These are phyloP conservation scores for Aspergillus homomorphus DNA, from an alignment of 495 filamentous ascomycete species.

Conservation along the genomic window DNA sequence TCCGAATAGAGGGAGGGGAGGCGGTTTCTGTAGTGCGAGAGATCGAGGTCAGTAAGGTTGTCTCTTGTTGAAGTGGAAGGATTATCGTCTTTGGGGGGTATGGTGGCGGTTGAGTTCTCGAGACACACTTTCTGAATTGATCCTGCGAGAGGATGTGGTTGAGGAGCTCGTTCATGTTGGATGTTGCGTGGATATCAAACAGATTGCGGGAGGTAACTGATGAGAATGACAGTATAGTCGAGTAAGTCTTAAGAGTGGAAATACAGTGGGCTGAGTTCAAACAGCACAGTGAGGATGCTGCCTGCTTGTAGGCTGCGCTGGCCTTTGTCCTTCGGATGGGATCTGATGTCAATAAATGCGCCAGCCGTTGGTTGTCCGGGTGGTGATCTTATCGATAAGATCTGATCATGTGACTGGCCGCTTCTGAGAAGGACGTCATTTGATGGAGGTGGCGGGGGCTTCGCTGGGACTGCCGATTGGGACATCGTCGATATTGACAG, in stretches of 20 bases:
- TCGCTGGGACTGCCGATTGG: too few species aligned
- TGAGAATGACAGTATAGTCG: background rate
- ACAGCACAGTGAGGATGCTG: background rate
- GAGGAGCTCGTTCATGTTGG: slow-evolving; percentile 57
- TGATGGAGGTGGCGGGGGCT: too few species aligned
- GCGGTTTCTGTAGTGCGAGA: slow-evolving; percentile 57
- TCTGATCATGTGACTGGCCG: slow-evolving; percentile 1
- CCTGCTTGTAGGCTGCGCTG: background rate
- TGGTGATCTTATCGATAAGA: slow-evolving; percentile 18
- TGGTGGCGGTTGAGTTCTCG: too few species aligned
- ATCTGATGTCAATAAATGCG: slow-evolving; percentile 10
- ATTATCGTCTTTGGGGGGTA: too few species aligned
- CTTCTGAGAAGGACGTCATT: background rate
- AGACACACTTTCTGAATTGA: slow-evolving; percentile 59
- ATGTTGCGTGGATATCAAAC: background rate
- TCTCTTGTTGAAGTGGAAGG: background rate
- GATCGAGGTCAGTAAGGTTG: background rate
- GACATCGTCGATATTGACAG: too few species aligned
- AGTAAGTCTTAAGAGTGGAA: too few species aligned
- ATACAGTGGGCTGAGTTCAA: too few species aligned
- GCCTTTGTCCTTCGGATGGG: background rate
- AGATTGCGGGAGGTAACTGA: background rate
- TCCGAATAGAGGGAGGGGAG: slow-evolving; percentile 94
- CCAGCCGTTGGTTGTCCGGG: slow-evolving; percentile 6
- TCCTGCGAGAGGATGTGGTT: slow-evolving; percentile 59